Base-by-base conservation (phyloP, 495 filamentous ascomycete species). In the Tuber borchii region DNA sequence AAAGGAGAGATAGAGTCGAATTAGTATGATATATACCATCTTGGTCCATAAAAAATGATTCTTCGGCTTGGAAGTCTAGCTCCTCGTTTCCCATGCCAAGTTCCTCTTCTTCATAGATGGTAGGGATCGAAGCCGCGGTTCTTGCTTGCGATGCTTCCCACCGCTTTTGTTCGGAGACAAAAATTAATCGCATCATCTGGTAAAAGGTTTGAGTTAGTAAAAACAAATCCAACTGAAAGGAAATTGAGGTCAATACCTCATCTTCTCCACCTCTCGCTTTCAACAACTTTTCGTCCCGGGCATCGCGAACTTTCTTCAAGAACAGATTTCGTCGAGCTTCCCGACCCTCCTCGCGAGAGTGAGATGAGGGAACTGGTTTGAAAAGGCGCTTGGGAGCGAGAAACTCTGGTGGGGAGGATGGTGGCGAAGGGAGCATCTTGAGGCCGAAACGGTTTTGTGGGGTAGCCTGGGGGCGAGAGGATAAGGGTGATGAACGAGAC, bases 221-320 rank as follows among this genome's bases (percentile, higher is more conserved):
- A 51, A 31, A 14, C 6, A 5, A 39, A 22, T 70, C n/a, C 72
- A 61, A 46, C 74, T 48, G 44, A 12, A 65, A 65, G 14, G 14
- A 65, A 8, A 34, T 65, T 34, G 16, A 48, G 40, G 20, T 45
- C 26, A 84, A 42, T 85, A 96, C 90, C 87, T 96, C 91, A 75
- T 97, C 93, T 69, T 93, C 91, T 2, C 93, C 86, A 56, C 89
- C 88, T 85, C 93, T 86, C 83, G 88, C 75, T 84, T 90, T 83
- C 88, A 90, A 89, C 83, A 87, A 80, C 81, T 84, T 86, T 20
- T 93, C 89, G 12, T 97, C 92, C 5, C 90, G 86, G 51, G 88
- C 87, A 77, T 90, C 88, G 80, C 89, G 86, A n/a, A 97, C 90
- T 72, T 90, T 92, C 79, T 91, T 89, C 43, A 97, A 84, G 79